Conservation (phyloP, 768 basidiomycete species). For the Lentinula edodes region DNA sequence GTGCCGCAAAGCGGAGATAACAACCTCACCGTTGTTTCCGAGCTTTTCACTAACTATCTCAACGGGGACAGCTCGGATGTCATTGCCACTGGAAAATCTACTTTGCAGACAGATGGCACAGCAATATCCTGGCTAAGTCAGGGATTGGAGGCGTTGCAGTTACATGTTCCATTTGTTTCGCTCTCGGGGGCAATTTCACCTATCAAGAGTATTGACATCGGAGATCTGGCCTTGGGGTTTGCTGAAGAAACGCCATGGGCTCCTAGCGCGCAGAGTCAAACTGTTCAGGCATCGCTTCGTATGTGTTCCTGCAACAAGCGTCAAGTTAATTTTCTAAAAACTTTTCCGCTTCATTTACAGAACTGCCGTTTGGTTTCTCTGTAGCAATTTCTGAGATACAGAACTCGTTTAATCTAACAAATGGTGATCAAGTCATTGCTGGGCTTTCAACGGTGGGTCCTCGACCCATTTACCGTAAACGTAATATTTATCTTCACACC, state of each 20-base stretch:
- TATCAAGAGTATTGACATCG: conserved; percentile 61
- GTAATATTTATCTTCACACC: neutral
- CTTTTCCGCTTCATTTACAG: conserved; percentile 23
- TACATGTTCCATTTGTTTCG: conserved; percentile 58
- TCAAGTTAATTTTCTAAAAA: neutral
- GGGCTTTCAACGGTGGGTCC: conserved; percentile 49
- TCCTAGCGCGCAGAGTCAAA: conserved; percentile 50
- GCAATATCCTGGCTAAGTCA: conserved; percentile 61
- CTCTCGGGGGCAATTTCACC: conserved; percentile 47
- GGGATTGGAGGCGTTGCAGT: conserved; percentile 50
- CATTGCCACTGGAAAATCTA: conserved; percentile 53
- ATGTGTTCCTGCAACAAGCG: conserved; percentile 12
- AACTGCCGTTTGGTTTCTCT: conserved; percentile 67
- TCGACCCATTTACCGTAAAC: neutral
- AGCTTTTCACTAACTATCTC: conserved; percentile 67
- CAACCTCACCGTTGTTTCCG: conserved; percentile 45
- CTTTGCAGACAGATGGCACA: conserved; percentile 50
- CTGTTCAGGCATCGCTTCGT: conserved; percentile 57
- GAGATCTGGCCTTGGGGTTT: conserved; percentile 52
- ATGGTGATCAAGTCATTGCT: conserved; percentile 46
- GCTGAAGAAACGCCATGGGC: conserved; percentile 48
- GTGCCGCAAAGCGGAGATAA: conserved; percentile 42
- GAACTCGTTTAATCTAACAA: conserved; percentile 60
- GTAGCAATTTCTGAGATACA: conserved; percentile 53
- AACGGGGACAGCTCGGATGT: conserved; percentile 58